These are phyloP conservation scores for Penicillium psychrofluorescens DNA, from an alignment of 495 filamentous ascomycete genomes.

Conservation along the genomic window DNA sequence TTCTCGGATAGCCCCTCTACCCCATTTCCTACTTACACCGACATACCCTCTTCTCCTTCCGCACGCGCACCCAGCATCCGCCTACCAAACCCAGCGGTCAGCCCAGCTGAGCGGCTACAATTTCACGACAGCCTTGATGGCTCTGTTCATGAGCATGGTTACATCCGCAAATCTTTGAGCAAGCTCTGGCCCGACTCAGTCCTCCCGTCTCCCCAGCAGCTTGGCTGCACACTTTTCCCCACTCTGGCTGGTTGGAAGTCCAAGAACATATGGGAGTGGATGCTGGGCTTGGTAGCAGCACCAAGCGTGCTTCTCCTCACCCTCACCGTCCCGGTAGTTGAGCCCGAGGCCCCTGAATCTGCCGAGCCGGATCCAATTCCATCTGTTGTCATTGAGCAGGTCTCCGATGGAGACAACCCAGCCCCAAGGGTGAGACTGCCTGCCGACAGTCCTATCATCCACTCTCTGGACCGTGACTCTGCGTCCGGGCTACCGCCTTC, in stretches of 20 bases:
- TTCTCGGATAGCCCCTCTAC: slow-evolving; percentile 25
- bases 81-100: slow-evolving; percentile 38
- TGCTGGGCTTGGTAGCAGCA: slow-evolving; percentile 70
- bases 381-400: slow-evolving; percentile 29
- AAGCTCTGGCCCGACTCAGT: slow-evolving; percentile 69
- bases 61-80: slow-evolving; percentile 47
- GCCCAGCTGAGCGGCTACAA: slow-evolving; percentile 40
- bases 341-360: slow-evolving; percentile 50
- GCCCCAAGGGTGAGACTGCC: slow-evolving; percentile 30
- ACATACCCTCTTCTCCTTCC: slow-evolving; percentile 33
- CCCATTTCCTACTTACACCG: slow-evolving; percentile 45
- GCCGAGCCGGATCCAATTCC: slow-evolving; percentile 24
- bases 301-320: slow-evolving; percentile 88
- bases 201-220: slow-evolving; percentile 61
- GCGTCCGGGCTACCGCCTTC: slow-evolving; percentile 3
- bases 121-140: slow-evolving; percentile 22
- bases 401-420: slow-evolving; percentile 14
- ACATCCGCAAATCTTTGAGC: slow-evolving; percentile 13
- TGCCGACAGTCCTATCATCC: slow-evolving; percentile 35
- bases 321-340: slow-evolving; percentile 87
- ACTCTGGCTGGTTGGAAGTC: slow-evolving; percentile 73
- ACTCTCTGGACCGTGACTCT: slow-evolving; percentile 10
- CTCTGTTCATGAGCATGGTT: slow-evolving; percentile 6
- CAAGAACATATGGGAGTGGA: slow-evolving; percentile 69
- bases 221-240: slow-evolving; percentile 76